Evolutionary conservation across 257 asterid genomes (phyloP).

Genomic region (Agastache rugosa): DNA sequence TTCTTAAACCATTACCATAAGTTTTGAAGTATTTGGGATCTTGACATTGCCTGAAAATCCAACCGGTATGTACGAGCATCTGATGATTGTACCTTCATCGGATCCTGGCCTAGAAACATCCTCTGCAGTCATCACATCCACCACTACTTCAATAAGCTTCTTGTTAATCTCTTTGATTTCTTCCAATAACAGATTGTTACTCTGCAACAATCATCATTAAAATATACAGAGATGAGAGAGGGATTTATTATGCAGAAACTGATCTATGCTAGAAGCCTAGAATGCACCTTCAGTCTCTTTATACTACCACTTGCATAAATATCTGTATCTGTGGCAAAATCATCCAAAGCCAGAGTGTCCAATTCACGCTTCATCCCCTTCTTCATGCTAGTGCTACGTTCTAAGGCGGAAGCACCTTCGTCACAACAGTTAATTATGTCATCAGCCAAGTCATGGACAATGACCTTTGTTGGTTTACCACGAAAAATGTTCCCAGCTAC

Average conservation of each 20-base stretch:
- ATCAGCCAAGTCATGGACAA: conserved; percentile 47
- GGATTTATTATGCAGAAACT: background rate
- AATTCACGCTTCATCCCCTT: conserved; percentile 39
- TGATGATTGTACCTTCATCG: conserved; percentile 40
- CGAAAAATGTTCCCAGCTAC: conserved; percentile 26
- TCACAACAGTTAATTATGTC: conserved; percentile 33
- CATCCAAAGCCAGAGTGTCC: conserved; percentile 20
- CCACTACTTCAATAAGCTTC: conserved; percentile 49
- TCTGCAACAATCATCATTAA: conserved; percentile 38
- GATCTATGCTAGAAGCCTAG: background rate
- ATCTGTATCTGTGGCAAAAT: conserved; percentile 22
- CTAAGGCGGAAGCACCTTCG: conserved; percentile 20
- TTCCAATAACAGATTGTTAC: conserved; percentile 39
- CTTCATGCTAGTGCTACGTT: conserved; percentile 5
- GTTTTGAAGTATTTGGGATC: conserved; percentile 30
- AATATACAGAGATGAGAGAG: background rate
- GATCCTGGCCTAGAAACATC: conserved; percentile 31
- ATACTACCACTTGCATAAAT: background rate
- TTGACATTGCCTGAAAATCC: conserved; percentile 33
- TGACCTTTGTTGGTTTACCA: conserved; percentile 26
- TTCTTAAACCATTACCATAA: conserved; percentile 40
- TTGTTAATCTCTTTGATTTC: conserved; percentile 58
- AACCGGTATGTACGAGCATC: conserved; percentile 52
- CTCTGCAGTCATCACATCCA: conserved; percentile 45
- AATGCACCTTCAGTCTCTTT: conserved; percentile 34